A percentile compares a stretch with the other conserved stretches of the same genome.
Conservation (phyloP, 768 basidiomycete genomes). For the Phlebiopsis flavidoalba region DNA sequence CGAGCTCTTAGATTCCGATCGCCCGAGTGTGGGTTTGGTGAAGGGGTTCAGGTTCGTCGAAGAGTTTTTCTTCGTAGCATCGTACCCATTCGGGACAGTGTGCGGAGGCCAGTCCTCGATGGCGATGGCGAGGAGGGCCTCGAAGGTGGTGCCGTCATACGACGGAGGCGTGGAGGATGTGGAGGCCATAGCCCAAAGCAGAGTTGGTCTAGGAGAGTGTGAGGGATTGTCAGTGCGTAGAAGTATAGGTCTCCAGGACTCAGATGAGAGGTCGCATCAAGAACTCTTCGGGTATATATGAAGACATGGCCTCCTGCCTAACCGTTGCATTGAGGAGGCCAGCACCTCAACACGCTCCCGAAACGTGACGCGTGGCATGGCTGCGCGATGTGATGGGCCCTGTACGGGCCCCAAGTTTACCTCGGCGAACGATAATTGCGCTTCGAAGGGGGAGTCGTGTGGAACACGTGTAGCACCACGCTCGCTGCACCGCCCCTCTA, state of each 20-base stretch:
- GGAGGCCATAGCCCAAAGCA: slow-evolving; percentile 12
- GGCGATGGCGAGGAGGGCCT: slow-evolving; percentile 17
- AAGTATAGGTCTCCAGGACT: background rate
- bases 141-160: slow-evolving; percentile 12
- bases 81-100: slow-evolving; percentile 45
- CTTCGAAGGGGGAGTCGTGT: slow-evolving; percentile 2
- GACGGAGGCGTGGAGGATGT: slow-evolving; percentile 12
- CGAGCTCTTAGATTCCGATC: slow-evolving; percentile 20
- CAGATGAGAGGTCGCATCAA: slow-evolving; percentile 6
- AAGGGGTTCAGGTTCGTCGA: slow-evolving; percentile 38
- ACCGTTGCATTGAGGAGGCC: slow-evolving; percentile 16
- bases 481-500: background rate
- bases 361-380: background rate
- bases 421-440: slow-evolving; percentile 5
- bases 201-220: background rate
- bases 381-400: slow-evolving; percentile 12
- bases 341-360: slow-evolving; percentile 14
- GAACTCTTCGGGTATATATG: slow-evolving; percentile 10
- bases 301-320: slow-evolving; percentile 11
- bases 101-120: slow-evolving; percentile 34
- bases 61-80: slow-evolving; percentile 61
- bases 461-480: slow-evolving; percentile 5
- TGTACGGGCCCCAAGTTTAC: background rate
- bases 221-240: background rate
- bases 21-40: slow-evolving; percentile 10